phyloP scores from a whole-genome alignment of 2,329 filamentous ascomycete genomes.

The Elsinoe perseae region DNA sequence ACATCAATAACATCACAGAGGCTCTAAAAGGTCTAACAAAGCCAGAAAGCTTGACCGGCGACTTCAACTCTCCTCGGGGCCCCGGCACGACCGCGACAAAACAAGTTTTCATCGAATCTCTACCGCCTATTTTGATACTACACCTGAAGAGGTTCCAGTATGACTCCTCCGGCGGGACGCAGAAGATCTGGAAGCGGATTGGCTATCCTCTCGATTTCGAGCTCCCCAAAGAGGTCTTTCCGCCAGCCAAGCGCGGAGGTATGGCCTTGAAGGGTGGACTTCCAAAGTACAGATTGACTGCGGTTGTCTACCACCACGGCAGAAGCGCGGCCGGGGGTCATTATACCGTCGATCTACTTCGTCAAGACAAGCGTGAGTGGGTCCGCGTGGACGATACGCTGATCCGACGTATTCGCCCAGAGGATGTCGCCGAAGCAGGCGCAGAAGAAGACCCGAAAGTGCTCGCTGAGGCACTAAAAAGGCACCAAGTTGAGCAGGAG shows the following conservation, averaged over 20 bases:
- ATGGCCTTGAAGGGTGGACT: slow-evolving; percentile 59
- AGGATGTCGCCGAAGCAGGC: slow-evolving; percentile 82
- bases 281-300: slow-evolving; percentile 77
- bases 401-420: slow-evolving; percentile 73
- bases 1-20: slow-evolving; percentile 86
- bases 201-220: slow-evolving; percentile 92
- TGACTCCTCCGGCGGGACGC: slow-evolving; percentile 75
- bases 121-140: slow-evolving; percentile 85
- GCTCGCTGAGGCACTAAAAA: slow-evolving; percentile 58
- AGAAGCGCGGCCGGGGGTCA: slow-evolving; percentile 94
- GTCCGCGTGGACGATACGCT: slow-evolving; percentile 90
- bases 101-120: slow-evolving; percentile 85
- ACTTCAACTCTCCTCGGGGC: slow-evolving; percentile 73
- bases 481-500: slow-evolving; percentile 47
- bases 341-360: slow-evolving; percentile 93
- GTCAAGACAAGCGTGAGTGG: slow-evolving; percentile 94
- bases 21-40: slow-evolving; percentile 78
- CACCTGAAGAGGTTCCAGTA: slow-evolving; percentile 98
- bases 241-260: slow-evolving; percentile 62
- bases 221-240: slow-evolving; percentile 83
- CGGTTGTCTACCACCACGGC: slow-evolving; percentile 93
- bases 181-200: slow-evolving; percentile 98
- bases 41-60: slow-evolving; percentile 74
- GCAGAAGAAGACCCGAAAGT: slow-evolving; percentile 69
- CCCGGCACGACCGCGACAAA: slow-evolving; percentile 75